A percentile compares a stretch with the other conserved stretches of the same genome.
phyloP scores from a whole-genome alignment of 495 filamentous ascomycete species.

The Aspergillus indologenus region DNA sequence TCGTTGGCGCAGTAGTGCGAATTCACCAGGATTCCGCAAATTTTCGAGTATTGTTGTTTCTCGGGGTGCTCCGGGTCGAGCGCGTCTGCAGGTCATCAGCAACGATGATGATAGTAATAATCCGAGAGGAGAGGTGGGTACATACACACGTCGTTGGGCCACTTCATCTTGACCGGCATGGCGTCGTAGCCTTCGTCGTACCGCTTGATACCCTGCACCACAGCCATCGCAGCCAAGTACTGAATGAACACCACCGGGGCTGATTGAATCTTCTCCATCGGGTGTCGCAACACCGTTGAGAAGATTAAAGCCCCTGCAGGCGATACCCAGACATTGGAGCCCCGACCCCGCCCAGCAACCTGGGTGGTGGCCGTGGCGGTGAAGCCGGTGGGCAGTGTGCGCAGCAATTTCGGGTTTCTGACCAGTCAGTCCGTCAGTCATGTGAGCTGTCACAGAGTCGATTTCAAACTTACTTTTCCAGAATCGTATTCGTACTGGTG shows the following conservation, averaged over 20 bases:
- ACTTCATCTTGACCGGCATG: constrained; percentile 84
- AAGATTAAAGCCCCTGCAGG: constrained; percentile 84
- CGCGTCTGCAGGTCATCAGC: constrained; percentile 52
- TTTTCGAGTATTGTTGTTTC: constrained; percentile 73
- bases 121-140: not conserved
- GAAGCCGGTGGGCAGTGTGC: constrained; percentile 74
- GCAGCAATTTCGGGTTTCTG: constrained; percentile 75
- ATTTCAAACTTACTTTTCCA: constrained; percentile 70
- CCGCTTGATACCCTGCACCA: constrained; percentile 75
- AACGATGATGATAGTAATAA: not conserved
- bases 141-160: constrained; percentile 91
- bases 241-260: constrained; percentile 93
- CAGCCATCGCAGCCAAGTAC: constrained; percentile 88
- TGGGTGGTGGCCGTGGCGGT: constrained; percentile 91
- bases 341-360: constrained; percentile 85
- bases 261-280: constrained; percentile 60
- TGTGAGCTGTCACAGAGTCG: constrained; percentile 15
- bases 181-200: constrained; percentile 73
- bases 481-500: constrained; percentile 90
- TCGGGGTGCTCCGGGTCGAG: constrained; percentile 62
- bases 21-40: constrained; percentile 91
- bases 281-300: constrained; percentile 80
- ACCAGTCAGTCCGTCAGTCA: constrained; percentile 2
- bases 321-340: constrained; percentile 92
- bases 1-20: constrained; percentile 72